Evolutionary conservation across 176 grass and related monocot species (phyloP), one percentile per base, ranked within the genome.

Genomic region (Canna indica): DNA sequence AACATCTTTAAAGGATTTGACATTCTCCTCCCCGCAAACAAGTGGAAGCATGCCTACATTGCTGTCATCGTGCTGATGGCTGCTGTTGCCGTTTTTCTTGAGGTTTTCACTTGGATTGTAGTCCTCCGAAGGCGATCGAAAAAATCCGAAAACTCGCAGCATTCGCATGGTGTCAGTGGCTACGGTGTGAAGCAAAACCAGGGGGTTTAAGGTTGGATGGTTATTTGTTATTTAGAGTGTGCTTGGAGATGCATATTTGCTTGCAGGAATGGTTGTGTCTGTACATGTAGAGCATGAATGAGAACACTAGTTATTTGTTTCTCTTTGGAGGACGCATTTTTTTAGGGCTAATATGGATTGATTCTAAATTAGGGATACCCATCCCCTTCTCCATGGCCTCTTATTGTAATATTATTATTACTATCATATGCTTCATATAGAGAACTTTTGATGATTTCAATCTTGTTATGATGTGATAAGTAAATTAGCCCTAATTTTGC

Each of bases 1-100:
- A 99, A 99, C 82, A 88, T 94, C 66, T 99, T 99, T 77, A 88
- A 99, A 73, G 95, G 95, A 0, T 81, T 99, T 69, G 16, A 87
- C 71, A 94, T 99, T 78, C 75, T 99, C 59, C 73, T 84, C 69
- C 89, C 95, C 2, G 73, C 64, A 35, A 70, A 34, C 25, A 88
- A 88, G 0, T 99, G 87, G 86, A 99, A 94, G 80, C 77, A 68
- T 10, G 56, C 77, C 0, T 99, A 99, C 80, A 87, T 93, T n/a
- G 82, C 45, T 77, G n/a, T 85, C 82, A 69, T 99, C 1, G 78
- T 78, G 29, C 80, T 42, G 36, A 82, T 99, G 65, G 86, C 3
- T 12, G 84, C 72, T 69, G 18, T 93, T 22, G 82, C 80, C 0
- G 59, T 99, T 64, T 33, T 76, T 68, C 89, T 99, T 4, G 95